Percentiles rank a stretch among this genome's conserved stretches.
Evolutionary conservation across 331 rosid genomes (phyloP).

Genomic region (Saraca asoca): DNA sequence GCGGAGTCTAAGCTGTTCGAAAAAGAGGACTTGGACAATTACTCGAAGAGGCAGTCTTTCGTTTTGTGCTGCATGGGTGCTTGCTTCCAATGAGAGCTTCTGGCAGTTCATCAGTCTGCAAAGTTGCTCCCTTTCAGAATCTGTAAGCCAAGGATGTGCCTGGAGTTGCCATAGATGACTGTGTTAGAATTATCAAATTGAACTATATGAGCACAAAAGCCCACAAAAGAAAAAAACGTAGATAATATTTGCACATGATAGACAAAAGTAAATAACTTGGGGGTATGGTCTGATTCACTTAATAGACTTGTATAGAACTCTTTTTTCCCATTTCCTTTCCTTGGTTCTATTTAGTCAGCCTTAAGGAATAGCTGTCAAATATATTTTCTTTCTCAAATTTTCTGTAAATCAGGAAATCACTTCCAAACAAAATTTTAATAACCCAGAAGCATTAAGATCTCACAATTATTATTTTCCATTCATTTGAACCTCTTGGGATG

Average conservation of each 20-base stretch:
- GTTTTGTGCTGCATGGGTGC: slow-evolving; percentile 92
- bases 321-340: not conserved
- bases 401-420: not conserved
- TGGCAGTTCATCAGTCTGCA: slow-evolving; percentile 92
- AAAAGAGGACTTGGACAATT: slow-evolving; percentile 78
- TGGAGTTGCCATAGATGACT: slow-evolving; percentile 35
- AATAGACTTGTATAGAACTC: not conserved
- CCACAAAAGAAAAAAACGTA: not conserved
- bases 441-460: not conserved
- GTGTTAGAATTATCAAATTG: slow-evolving; percentile 10
- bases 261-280: not conserved
- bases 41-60: slow-evolving; percentile 86
- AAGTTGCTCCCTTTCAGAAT: slow-evolving; percentile 88
- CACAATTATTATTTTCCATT: not conserved
- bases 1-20: slow-evolving; percentile 88
- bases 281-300: slow-evolving; percentile 13
- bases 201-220: not conserved
- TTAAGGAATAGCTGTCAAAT: not conserved
- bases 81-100: slow-evolving; percentile 93
- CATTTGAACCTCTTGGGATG: not conserved
- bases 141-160: slow-evolving; percentile 92
- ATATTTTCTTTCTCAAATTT: slow-evolving; percentile 2
- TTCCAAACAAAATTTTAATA: not conserved
- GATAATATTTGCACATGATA: not conserved
- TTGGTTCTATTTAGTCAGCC: not conserved